A percentile compares a stretch with the other conserved stretches of the same genome.
phyloP scores from a whole-genome alignment of 1,284 basidiomycete species.

The Abortiporus biennis region DNA sequence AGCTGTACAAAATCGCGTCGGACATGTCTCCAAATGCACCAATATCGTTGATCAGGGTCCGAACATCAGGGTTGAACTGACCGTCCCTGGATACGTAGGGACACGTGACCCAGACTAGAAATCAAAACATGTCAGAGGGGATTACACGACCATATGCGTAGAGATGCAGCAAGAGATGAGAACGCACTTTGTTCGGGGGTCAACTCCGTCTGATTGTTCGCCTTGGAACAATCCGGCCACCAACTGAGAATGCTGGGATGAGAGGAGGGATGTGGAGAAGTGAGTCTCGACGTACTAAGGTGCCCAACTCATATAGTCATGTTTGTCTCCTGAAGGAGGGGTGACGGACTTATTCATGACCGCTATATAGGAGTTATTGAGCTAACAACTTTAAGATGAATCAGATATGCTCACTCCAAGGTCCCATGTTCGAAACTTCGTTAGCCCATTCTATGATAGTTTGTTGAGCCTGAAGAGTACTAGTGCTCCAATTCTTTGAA shows the following conservation, averaged over 20 bases:
- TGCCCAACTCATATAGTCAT: conserved; percentile 51
- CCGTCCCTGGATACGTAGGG: conserved; percentile 52
- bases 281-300: conserved; percentile 38
- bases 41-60: conserved; percentile 35
- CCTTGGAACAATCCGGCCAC: conserved; percentile 50
- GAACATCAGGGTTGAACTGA: conserved; percentile 41
- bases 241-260: conserved; percentile 29
- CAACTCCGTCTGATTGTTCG: conserved; percentile 37
- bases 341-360: conserved; percentile 32
- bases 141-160: too few species aligned
- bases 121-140: not conserved
- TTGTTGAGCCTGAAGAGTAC: conserved; percentile 34
- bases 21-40: conserved; percentile 48
- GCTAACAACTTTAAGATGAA: not conserved
- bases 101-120: conserved; percentile 42
- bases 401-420: conserved; percentile 5
- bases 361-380: conserved; percentile 21
- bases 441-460: conserved; percentile 12
- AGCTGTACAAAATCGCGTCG: conserved; percentile 56
- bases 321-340: conserved; percentile 36
- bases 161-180: not conserved
- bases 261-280: not conserved
- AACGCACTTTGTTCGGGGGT: conserved; percentile 37
- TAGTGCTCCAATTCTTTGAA: conserved; percentile 29
- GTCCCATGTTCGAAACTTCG: conserved; percentile 5